Evolutionary conservation across 768 basidiomycete genomes (phyloP), one percentile per base, ranked within the genome.

Genomic region (Naganishia vishniacii): DNA sequence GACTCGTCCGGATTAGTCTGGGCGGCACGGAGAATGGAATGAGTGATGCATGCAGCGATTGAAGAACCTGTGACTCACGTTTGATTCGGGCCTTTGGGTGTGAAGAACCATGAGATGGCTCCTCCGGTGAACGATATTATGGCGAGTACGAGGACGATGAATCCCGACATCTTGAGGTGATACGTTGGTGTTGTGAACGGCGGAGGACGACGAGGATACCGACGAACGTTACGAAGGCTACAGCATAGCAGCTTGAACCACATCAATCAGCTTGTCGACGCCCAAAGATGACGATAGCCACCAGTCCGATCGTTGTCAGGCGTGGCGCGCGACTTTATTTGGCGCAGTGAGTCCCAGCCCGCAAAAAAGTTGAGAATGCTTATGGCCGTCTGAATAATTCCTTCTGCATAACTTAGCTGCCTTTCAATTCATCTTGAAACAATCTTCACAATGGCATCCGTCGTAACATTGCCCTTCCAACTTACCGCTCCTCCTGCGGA

Each of bases 51-150:
- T 15, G 44, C 48, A 49, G 44, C 23, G 15, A 37, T 29, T 7
- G 34, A 13, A 2, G 16, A 15, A 13, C 42, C n/a, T n/a, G n/a
- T n/a, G 28, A 83, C 88, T 69, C 74, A 94, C 93, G 86, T 87
- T 80, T 95, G 92, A 62, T 92, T 84, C 29, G 88, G 84, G 2
- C 94, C 92, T 73, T 92, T 94, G 0, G 88, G 91, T 0, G 84
- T 83, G 65, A 86, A 83, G 29, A 90, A 77, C 77, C 84, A 89
- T 3, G 83, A 80, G 28, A 80, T 80, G 1, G 81, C 79, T 81
- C 87, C 89, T 12, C 91, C 80, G 0, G 80, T 87, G 18, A 83
- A 74, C 18, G 86, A 82, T 45, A 88, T 74, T 45, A 85, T 82
- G 48, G 90, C 81, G 59, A 88, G 74, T 71, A 89, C 76, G 67